Evolutionary conservation across 148 eudicot genomes (phyloP), one percentile per base, ranked within the genome.

Genomic region (Persicaria tinctoria): DNA sequence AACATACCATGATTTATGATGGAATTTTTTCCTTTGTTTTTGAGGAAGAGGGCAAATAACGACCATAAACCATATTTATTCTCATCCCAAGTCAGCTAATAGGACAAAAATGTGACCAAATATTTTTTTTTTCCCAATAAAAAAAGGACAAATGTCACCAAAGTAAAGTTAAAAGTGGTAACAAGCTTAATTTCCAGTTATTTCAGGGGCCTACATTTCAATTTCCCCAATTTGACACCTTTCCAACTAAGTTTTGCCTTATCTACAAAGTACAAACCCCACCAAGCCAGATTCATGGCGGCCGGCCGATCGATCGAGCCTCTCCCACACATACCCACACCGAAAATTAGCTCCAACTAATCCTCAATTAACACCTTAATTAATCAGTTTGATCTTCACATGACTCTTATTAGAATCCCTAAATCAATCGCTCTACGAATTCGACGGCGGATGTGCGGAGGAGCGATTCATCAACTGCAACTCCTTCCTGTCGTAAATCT

Each of bases 391-490:
- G 48, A 66, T 66, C 44, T 66, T 17, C 47, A 66, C 20, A 38
- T 5, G 48, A 66, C 47, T 66, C 66, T 70, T 70, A 70, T 70
- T 70, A 7, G 12, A 70, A 70, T 20, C 51, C 51, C 46, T 18
- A 69, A 63, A 46, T 23, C 7, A 70, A 46, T 13, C 18, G 2
- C 48, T 6, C 50, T 70, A 70, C 8, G 51, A 46, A 6, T 32
- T 38, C 70, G 70, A 41, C 3, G 70, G 70, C 2, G 70, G 70
- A 38, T 41, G 48, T 1, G 47, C 47, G 18, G 76, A 74, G 20
- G 17, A 46, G 4, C 81, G 6, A 81, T 86, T 81, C 82, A 82
- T 82, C n/a, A 82, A 76, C 23, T 79, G 78, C 60, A 79, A 56
- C 71, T 82, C 85, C 80, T 75, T 76, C 27, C 64, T 79, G 6